phyloP scores from a whole-genome alignment of 352 stramenopile species.

The Pythium brachiatum region DNA sequence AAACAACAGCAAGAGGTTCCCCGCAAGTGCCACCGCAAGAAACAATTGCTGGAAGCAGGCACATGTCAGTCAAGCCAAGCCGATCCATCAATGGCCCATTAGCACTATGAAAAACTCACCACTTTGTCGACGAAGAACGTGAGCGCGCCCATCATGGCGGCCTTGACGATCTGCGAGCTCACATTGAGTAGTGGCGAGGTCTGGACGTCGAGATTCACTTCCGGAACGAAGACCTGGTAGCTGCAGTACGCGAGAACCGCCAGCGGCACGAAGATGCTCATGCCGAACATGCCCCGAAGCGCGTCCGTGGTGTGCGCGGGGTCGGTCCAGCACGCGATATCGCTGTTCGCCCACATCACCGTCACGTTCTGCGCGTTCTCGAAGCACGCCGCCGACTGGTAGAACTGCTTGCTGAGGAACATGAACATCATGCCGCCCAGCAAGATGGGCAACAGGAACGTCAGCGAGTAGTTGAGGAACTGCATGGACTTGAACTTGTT shows the following conservation, averaged over 20 bases:
- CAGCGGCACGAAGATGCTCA: slow-evolving; percentile 37
- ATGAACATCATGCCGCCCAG: slow-evolving; percentile 35
- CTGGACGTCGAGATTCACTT: slow-evolving; percentile 42
- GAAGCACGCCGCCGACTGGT: slow-evolving; percentile 27
- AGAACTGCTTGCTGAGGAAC: slow-evolving; percentile 42
- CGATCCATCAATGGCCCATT: too few relatives aligned
- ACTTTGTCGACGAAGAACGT: slow-evolving; percentile 38
- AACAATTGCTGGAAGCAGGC: slow-evolving; percentile 18
- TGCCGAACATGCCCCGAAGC: slow-evolving; percentile 35
- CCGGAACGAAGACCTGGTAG: slow-evolving; percentile 39
- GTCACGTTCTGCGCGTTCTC: slow-evolving; percentile 13
- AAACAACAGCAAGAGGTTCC: slow-evolving; percentile 33
- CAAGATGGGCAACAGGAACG: slow-evolving; percentile 33
- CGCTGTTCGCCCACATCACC: slow-evolving; percentile 33
- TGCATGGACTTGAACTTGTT: slow-evolving; percentile 43
- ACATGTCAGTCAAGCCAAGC: too few relatives aligned
- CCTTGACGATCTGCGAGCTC: slow-evolving; percentile 37
- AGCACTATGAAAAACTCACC: slow-evolving; percentile 21
- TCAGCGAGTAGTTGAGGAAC: slow-evolving; percentile 38
- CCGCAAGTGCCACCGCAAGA: slow-evolving; percentile 25
- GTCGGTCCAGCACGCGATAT: slow-evolving; percentile 29
- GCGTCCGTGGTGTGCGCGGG: slow-evolving; percentile 25
- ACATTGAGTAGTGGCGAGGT: slow-evolving; percentile 37
- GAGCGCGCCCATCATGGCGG: slow-evolving; percentile 34
- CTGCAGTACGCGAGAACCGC: slow-evolving; percentile 37